These are phyloP conservation scores for Solanum microdontum DNA, from an alignment of 257 asterid species.

Conservation along the genomic window DNA sequence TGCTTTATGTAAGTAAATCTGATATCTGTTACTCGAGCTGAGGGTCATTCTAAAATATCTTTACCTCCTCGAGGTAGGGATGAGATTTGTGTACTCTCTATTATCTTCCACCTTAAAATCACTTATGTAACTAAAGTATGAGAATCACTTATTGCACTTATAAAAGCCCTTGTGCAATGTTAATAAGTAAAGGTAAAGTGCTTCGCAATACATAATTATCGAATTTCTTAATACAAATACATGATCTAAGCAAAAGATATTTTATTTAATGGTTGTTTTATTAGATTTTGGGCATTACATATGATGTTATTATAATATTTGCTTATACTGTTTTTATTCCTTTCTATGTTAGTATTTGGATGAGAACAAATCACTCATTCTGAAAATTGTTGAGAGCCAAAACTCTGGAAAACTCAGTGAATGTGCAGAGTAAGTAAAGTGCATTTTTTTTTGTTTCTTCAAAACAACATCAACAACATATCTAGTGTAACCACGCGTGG, in stretches of 20 bases:
- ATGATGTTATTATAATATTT: not conserved
- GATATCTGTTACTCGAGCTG: not conserved
- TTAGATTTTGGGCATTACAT: not conserved
- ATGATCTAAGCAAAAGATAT: not conserved
- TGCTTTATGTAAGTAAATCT: not conserved
- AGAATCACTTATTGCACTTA: not conserved
- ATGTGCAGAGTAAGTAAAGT: constrained; percentile 77
- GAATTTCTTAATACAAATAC: not conserved
- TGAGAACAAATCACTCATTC: constrained; percentile 89
- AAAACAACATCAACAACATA: not conserved
- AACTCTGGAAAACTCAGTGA: constrained; percentile 84
- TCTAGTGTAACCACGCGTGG: not conserved
- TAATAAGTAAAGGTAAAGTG: not conserved
- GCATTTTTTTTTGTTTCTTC: no score
- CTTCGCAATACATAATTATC: not conserved
- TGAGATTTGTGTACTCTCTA: not conserved
- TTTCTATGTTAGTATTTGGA: constrained; percentile 57
- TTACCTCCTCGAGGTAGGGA: not conserved
- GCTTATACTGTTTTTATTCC: not conserved
- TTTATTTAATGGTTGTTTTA: not conserved
- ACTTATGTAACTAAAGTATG: not conserved
- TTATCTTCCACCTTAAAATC: not conserved
- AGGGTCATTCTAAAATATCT: not conserved
- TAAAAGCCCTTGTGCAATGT: not conserved
- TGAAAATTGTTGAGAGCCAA: constrained; percentile 97